Evolutionary conservation across 768 basidiomycete species (phyloP), one percentile per base, ranked within the genome.

Genomic region (Lyophyllum atratum): DNA sequence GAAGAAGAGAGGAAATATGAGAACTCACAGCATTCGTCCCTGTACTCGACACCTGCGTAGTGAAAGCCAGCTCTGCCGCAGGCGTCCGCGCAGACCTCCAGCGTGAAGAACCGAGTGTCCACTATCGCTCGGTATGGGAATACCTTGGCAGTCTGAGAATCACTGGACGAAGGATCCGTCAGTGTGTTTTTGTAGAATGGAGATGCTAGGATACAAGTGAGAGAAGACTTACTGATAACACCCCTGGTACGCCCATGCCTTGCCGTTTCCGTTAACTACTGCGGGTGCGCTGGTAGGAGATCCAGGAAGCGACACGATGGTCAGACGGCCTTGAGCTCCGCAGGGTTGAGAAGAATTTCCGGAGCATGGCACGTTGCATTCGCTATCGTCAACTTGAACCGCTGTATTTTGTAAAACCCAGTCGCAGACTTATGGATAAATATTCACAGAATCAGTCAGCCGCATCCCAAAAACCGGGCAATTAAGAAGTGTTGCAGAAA

Each of bases 371-470:
- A 56, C 34, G 24, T 60, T 53, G 26, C 59, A 60, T 42, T 60
- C 55, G 33, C 39, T 44, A 43, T 60, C 59, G 28, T 56, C 55
- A 7, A 60, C 59, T 19, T 60, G 49, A 3, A 49, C 55, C 24
- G 59, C 47, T 17, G 55, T 56, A 21, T 56, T 48, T 37, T 60
- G 59, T 10, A 60, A 49, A n/a, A 53, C 59, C 59, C 59, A 60
- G 26, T 56, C 51, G 33, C 51, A 52, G 26, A 17, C 51, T 52
- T 2, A 5, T 4, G 4, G 14, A 15, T 19, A 25, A 12, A 28
- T 14, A 31, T 3, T 14, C 24, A 45, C 2, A 7, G 26, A 26
- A 26, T 42, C 17, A n/a, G 24, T 22, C 14, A 14, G 11, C 11
- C 6, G 6, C 6, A 7, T 37, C 34, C 6, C 6, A 37, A 9